Evolutionary conservation across 129 eudicot species (phyloP).

Genomic region (Pittosporum tobira): DNA sequence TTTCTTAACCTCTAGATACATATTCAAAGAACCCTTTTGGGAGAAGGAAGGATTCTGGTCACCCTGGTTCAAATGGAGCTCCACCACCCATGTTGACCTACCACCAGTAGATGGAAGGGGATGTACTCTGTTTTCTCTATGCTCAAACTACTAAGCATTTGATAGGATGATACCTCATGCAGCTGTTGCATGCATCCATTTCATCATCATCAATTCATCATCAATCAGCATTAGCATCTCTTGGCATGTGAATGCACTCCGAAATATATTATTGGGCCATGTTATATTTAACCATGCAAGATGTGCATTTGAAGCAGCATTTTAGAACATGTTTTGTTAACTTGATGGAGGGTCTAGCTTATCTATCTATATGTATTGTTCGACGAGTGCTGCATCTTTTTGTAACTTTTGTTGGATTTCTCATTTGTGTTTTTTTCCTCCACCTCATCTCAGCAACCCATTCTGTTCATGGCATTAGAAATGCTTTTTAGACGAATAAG

Average conservation of each 20-base stretch:
- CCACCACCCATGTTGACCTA: conserved; percentile 52
- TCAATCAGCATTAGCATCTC: conserved; percentile 83
- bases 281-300: conserved; percentile 25
- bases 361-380: conserved; percentile 14
- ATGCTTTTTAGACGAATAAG: background rate
- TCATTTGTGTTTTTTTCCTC: background rate
- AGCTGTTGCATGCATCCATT: conserved; percentile 81
- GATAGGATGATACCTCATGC: conserved; percentile 94
- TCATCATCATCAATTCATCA: conserved; percentile 61
- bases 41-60: conserved; percentile 64
- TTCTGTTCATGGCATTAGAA: background rate
- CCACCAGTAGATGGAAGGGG: conserved; percentile 96
- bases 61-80: conserved; percentile 61
- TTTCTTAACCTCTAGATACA: conserved; percentile 49
- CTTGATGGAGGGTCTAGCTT: conserved; percentile 9
- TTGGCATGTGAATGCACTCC: conserved; percentile 41
- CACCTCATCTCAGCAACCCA: background rate
- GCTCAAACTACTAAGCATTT: conserved; percentile 45
- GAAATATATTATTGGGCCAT: conserved; percentile 37
- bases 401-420: conserved; percentile 20
- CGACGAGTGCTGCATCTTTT: conserved; percentile 33
- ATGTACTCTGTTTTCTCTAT: conserved; percentile 79
- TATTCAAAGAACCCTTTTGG: conserved; percentile 98
- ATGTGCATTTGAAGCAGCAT: conserved; percentile 70
- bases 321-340: conserved; percentile 25